These are phyloP conservation scores for Erodium maritimum DNA, from an alignment of 345 rosid genomes.

Conservation along the genomic window DNA sequence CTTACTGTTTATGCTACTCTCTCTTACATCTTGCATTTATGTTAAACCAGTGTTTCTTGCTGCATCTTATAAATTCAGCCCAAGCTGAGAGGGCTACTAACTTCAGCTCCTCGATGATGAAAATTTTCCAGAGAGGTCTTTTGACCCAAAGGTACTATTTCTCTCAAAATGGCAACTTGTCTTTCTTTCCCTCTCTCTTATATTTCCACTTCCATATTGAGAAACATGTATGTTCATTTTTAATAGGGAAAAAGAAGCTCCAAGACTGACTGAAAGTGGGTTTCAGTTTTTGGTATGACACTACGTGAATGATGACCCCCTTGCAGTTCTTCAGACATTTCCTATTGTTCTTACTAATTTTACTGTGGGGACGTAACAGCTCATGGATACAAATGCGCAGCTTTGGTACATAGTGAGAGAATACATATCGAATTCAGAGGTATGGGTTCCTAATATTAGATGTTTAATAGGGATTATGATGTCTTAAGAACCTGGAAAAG, in stretches of 20 bases:
- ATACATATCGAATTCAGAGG: constrained; percentile 91
- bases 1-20: constrained; percentile 11
- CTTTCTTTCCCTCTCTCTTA: not conserved
- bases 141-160: constrained; percentile 53
- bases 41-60: constrained; percentile 66
- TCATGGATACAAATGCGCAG: constrained; percentile 98
- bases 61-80: constrained; percentile 75
- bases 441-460: constrained; percentile 22
- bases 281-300: constrained; percentile 89
- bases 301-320: constrained; percentile 8
- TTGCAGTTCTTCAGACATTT: constrained; percentile 10
- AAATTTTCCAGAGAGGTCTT: constrained; percentile 80
- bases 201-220: not conserved
- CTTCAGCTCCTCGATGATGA: constrained; percentile 89
- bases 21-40: constrained; percentile 22
- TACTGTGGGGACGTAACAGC: constrained; percentile 32
- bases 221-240: constrained; percentile 7
- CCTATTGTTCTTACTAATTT: constrained; percentile 13
- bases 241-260: constrained; percentile 70
- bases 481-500: not conserved
- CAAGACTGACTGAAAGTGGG: constrained; percentile 83
- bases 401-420: constrained; percentile 96
- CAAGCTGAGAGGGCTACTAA: constrained; percentile 58
- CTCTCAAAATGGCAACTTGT: not conserved
- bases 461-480: too few relatives aligned